Evolutionary conservation across 2,329 filamentous ascomycete species (phyloP).

Genomic region (Botrytis pseudocinerea): DNA sequence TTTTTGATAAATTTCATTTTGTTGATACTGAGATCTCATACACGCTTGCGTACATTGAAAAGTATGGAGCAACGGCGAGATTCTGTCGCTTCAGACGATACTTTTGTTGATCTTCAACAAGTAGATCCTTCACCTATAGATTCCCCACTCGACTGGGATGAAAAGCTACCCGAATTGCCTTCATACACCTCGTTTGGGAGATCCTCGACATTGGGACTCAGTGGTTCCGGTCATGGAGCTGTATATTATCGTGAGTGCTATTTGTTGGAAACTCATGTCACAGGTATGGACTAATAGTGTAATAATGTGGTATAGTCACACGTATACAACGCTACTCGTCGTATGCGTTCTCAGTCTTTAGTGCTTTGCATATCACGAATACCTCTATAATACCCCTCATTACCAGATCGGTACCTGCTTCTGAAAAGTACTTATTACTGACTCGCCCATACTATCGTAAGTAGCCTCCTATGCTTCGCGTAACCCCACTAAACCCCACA

Average conservation of each 20-base stretch:
- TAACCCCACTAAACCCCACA: conserved; percentile 15
- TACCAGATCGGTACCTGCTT: conserved; percentile 69
- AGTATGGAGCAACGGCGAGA: conserved; percentile 31
- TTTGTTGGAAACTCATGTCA: background rate
- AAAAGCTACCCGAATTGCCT: conserved; percentile 42
- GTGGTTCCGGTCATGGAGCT: conserved; percentile 62
- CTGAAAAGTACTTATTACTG: conserved; percentile 85
- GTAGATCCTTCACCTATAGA: conserved; percentile 83
- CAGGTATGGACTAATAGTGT: background rate
- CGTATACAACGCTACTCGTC: conserved; percentile 86
- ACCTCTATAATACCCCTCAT: conserved; percentile 78
- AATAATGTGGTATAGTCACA: conserved; percentile 52
- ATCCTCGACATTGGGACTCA: conserved; percentile 55
- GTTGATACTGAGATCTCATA: background rate
- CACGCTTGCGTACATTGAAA: background rate
- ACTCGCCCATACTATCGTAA: conserved; percentile 92
- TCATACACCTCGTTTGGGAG: conserved; percentile 45
- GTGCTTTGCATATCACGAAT: conserved; percentile 75
- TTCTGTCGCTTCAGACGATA: conserved; percentile 52
- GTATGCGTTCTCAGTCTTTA: conserved; percentile 78
- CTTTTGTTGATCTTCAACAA: conserved; percentile 67
- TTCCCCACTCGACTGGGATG: conserved; percentile 49
- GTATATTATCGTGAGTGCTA: conserved; percentile 71
- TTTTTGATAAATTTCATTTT: background rate
- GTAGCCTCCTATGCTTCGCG: conserved; percentile 53